These are phyloP conservation scores for Meyerozyma elateridarum DNA, from an alignment of 1,139 yeast species.

Conservation along the genomic window DNA sequence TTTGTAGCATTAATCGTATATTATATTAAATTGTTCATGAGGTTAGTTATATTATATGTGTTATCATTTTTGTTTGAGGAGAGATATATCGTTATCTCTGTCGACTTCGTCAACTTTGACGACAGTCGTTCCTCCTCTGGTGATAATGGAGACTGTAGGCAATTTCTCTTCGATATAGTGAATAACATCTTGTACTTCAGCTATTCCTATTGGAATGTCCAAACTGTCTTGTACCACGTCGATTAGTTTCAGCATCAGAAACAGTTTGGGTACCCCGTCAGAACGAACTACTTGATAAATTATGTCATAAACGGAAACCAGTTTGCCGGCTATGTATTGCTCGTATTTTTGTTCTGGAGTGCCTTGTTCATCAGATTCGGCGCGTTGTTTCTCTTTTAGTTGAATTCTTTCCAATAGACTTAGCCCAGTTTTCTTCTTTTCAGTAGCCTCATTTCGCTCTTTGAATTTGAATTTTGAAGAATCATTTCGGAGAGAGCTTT, in stretches of 20 bases:
- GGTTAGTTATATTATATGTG: constrained; percentile 8
- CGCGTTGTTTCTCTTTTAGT: constrained; percentile 26
- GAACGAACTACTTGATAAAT: constrained; percentile 23
- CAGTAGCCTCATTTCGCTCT: constrained; percentile 19
- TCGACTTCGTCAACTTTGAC: constrained; percentile 24
- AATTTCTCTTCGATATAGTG: constrained; percentile 16
- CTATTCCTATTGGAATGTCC: constrained; percentile 25
- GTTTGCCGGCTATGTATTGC: constrained; percentile 37
- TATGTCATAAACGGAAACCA: constrained; percentile 34
- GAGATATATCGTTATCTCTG: constrained; percentile 22
- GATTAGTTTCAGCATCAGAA: constrained; percentile 22
- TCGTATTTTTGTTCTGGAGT: constrained; percentile 34
- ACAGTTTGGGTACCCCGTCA: constrained; percentile 14
- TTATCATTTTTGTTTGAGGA: constrained; percentile 8
- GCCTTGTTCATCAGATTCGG: constrained; percentile 8
- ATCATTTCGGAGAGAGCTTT: constrained; percentile 29
- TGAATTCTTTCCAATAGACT: constrained; percentile 41
- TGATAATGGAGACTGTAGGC: constrained; percentile 10
- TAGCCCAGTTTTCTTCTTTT: constrained; percentile 22
- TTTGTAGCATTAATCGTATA: constrained; percentile 4
- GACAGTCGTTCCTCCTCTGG: constrained; percentile 22
- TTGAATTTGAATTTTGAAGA: constrained; percentile 29
- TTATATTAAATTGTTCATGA: constrained; percentile 1
- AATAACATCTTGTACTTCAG: constrained; percentile 30
- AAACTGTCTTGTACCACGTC: constrained; percentile 33